phyloP scores from a whole-genome alignment of 192 early-diverging fungal species.

The Tieghemiomyces parasiticus region DNA sequence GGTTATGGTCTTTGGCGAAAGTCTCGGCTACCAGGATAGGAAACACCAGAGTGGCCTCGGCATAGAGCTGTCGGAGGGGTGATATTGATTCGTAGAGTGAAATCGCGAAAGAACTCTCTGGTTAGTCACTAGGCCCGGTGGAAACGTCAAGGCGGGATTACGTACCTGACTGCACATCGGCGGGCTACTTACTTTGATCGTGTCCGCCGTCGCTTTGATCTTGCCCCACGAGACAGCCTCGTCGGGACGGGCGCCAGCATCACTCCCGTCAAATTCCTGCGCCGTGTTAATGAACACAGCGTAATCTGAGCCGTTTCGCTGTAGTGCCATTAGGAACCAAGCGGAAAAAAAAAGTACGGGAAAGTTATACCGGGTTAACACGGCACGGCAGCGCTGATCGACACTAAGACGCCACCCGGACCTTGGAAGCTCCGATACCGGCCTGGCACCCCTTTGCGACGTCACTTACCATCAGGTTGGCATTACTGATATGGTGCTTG shows the following conservation, averaged over 20 bases:
- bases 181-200: slow-evolving; percentile 74
- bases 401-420: too few relatives aligned
- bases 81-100: not conserved
- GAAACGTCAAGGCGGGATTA: too few relatives aligned
- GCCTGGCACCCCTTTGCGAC: too few relatives aligned
- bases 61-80: slow-evolving; percentile 34
- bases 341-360: not conserved
- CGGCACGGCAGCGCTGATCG: too few relatives aligned
- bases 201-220: slow-evolving; percentile 62
- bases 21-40: slow-evolving; percentile 91
- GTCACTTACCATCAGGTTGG: slow-evolving; percentile 81
- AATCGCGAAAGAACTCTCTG: not conserved
- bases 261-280: slow-evolving; percentile 96
- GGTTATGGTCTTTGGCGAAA: slow-evolving; percentile 73
- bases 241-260: slow-evolving; percentile 93
- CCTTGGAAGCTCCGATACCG: too few relatives aligned
- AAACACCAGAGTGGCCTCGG: slow-evolving; percentile 85
- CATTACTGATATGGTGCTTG: slow-evolving; percentile 99
- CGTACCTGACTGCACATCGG: too few relatives aligned
- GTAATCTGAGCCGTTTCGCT: slow-evolving; percentile 89
- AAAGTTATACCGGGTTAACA: not conserved
- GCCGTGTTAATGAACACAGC: slow-evolving; percentile 95
- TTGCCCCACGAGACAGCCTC: slow-evolving; percentile 99
- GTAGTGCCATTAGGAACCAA: not conserved
- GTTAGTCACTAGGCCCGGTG: too few relatives aligned